Base-by-base conservation (phyloP, 192 early-diverging fungal genomes). In the Gaertneriomyces semiglobifer region DNA sequence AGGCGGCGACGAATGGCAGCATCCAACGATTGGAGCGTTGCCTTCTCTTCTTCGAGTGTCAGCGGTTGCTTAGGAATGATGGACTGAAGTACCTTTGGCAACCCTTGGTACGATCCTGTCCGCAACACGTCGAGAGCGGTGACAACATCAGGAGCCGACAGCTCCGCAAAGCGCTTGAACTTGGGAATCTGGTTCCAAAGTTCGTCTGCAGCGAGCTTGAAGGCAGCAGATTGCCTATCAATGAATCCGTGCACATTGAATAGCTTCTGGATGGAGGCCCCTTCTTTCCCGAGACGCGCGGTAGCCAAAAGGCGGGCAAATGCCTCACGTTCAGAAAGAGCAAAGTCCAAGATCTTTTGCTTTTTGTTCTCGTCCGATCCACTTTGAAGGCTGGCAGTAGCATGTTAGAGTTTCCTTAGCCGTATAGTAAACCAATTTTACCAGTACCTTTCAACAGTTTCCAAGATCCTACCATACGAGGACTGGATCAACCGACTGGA, bases 171-270 rank as follows among this genome's bases (percentile, higher is more conserved):
- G 42, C 20, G 39, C 44, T 46, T 66, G 7, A 66, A 53, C 44
- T 66, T 20, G 16, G 41, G 38, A 10, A 66, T 44, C 65, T 58
- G 55, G 14, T 20, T 44, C 10, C 45, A 53, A 4, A 66, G 40
- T 12, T 47, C 54, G 46, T 58, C 50, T 20, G 50, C 65, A 47
- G 65, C 56, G n/a, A 53, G 9, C 44, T 12, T 20, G 14, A 58
- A 12, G 44, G 38, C 50, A n/a, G 40, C 65, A 20, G 41, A 58
- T 33, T 33, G 65, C 9, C 56, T 44, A 46, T 66, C 65, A 44
- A 66, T 57, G 6, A 58, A 44, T 38, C 65, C 54, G 16, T 66
- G 65, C 9, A 66, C 44, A 58, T 66, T 66, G 51, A 54, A 65
- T 12, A 62, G 18, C 10, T 54, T 48, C 4, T 14, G 41, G 12